A percentile compares a stretch with the other conserved stretches of the same genome.
Evolutionary conservation across 2,329 filamentous ascomycete species (phyloP).

Genomic region (Juglanconis oblonga): DNA sequence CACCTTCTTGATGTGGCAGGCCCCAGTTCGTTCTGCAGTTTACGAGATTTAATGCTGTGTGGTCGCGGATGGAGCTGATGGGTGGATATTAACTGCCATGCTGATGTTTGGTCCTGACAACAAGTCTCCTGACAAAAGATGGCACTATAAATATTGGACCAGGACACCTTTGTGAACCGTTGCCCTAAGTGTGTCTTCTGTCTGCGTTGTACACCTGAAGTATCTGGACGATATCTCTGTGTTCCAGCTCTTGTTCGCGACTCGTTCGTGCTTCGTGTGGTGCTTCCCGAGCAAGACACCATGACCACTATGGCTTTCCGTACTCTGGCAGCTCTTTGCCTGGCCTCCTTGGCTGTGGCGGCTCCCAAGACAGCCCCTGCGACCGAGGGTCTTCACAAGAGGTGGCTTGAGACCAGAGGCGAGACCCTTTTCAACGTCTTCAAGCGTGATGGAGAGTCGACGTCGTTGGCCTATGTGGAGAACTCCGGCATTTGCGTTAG

Average conservation of each 20-base stretch:
- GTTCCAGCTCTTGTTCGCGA: background rate
- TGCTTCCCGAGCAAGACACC: no score
- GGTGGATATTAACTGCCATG: no score
- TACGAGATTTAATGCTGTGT: background rate
- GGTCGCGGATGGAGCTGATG: background rate
- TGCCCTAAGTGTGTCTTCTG: no score
- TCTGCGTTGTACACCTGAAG: no score
- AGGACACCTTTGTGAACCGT: no score
- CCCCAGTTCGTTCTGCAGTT: constrained; percentile 9
- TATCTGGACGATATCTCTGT: background rate
- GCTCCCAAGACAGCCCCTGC: constrained; percentile 2
- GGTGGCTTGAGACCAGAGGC: constrained; percentile 9
- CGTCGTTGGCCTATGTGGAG: constrained; percentile 44
- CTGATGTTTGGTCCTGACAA: no score
- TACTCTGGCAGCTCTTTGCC: constrained; percentile 10
- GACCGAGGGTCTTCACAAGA: constrained; percentile 10
- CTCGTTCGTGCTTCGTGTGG: no score
- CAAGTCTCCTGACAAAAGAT: no score
- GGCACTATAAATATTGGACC: no score
- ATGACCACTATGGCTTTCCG: constrained; percentile 5
- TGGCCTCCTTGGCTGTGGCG: constrained; percentile 13
- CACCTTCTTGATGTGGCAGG: constrained; percentile 19
- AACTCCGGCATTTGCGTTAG: constrained; percentile 45
- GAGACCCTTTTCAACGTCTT: constrained; percentile 40
- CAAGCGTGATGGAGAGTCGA: constrained; percentile 43